Conservation (phyloP, 345 rosid species). For the Rhizophora mangle region DNA sequence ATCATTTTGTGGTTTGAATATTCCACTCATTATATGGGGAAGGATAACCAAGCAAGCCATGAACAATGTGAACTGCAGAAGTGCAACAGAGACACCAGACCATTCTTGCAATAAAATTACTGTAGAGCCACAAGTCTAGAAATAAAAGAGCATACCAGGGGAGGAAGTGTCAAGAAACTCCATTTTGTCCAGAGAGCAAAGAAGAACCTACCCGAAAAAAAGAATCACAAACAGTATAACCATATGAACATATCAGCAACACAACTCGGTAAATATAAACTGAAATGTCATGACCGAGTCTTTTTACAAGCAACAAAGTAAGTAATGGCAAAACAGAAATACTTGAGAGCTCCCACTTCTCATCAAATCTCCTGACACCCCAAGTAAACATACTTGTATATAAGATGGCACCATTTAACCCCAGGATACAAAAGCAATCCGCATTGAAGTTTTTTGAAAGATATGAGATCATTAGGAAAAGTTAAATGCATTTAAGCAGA, state of each 20-base stretch:
- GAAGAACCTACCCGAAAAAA: constrained; percentile 47
- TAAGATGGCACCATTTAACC: constrained; percentile 41
- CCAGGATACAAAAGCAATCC: constrained; percentile 5
- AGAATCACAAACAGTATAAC: constrained; percentile 14
- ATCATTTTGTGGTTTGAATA: constrained; percentile 60
- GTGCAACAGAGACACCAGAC: constrained; percentile 17
- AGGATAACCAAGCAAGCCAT: constrained; percentile 86
- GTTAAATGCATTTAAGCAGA: too few species aligned
- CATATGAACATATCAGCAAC: constrained; percentile 1
- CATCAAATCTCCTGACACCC: constrained; percentile 12
- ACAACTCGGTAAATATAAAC: constrained; percentile 9
- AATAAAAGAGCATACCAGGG: constrained; percentile 52
- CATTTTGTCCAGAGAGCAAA: constrained; percentile 92
- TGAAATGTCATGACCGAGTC: constrained; percentile 2
- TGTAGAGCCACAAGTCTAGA: constrained; percentile 8
- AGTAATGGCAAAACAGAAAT: constrained; percentile 70
- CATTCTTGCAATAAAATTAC: constrained; percentile 4
- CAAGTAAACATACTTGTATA: constrained; percentile 74
- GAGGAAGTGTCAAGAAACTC: constrained; percentile 92
- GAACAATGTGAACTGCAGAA: constrained; percentile 84
- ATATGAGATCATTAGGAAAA: too few species aligned
- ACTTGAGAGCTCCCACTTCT: too few species aligned
- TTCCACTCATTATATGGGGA: constrained; percentile 68
- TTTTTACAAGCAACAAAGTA: constrained; percentile 82
- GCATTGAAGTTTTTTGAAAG: too few species aligned